Percentiles rank a stretch among this genome's conserved stretches.
Conservation (phyloP, 2,329 filamentous ascomycete species). For the Colletotrichum neosansevieriae region DNA sequence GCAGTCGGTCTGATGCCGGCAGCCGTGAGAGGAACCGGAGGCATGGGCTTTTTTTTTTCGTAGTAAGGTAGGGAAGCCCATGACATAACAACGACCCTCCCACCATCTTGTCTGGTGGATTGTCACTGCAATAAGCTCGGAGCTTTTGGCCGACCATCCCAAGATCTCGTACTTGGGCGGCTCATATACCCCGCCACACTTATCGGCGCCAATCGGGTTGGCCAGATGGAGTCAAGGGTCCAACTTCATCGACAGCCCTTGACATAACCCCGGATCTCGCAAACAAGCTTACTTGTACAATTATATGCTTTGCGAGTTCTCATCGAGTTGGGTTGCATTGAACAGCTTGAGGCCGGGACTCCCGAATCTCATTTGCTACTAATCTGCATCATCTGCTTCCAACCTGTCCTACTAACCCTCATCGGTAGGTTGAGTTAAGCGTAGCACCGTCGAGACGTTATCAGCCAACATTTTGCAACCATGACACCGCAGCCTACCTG, state of each 20-base stretch:
- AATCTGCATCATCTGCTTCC: too few relatives aligned
- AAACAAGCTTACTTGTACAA: too few relatives aligned
- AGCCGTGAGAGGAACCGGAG: background rate
- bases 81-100: constrained; percentile 24
- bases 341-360: too few relatives aligned
- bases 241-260: background rate
- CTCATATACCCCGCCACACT: constrained; percentile 14
- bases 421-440: background rate
- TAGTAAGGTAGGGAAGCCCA: background rate
- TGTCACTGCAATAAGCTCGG: constrained; percentile 9
- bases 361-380: too few relatives aligned
- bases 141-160: constrained; percentile 23
- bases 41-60: background rate
- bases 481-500: too few relatives aligned
- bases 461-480: too few relatives aligned
- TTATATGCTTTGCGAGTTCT: too few relatives aligned
- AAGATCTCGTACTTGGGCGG: constrained; percentile 1
- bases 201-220: constrained; percentile 1
- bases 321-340: too few relatives aligned
- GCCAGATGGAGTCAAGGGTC: background rate
- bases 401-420: too few relatives aligned
- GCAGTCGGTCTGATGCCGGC: constrained; percentile 7
- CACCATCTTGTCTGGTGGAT: constrained; percentile 18
- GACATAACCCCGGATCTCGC: background rate
- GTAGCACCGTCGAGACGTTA: background rate